A percentile compares a stretch with the other conserved stretches of the same genome.
Conservation (phyloP, 1,284 basidiomycete genomes). For the Cerioporus squamosus region DNA sequence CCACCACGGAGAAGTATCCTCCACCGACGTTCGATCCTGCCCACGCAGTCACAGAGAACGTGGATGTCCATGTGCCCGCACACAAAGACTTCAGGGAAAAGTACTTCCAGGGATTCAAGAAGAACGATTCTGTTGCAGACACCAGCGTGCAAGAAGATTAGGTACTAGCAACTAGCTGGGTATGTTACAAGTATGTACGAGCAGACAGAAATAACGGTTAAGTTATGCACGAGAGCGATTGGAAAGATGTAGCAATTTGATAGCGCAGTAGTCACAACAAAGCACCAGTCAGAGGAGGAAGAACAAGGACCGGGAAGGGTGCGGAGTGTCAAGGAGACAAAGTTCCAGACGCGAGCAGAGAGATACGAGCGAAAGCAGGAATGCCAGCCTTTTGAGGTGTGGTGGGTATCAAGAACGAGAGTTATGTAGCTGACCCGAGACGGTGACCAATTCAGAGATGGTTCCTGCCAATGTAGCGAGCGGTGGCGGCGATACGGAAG, state of each 20-base stretch:
- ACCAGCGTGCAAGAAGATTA: not conserved
- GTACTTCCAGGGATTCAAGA: slow-evolving; percentile 79
- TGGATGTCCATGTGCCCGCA: slow-evolving; percentile 57
- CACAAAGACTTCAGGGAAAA: slow-evolving; percentile 82
- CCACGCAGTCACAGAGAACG: slow-evolving; percentile 24
- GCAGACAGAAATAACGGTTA: too few relatives aligned
- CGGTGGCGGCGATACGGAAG: slow-evolving; percentile 59
- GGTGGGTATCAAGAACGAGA: not conserved
- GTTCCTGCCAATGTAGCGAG: slow-evolving; percentile 45
- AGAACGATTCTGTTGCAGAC: slow-evolving; percentile 20
- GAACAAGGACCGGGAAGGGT: too few relatives aligned
- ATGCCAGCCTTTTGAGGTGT: not conserved
- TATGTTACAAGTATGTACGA: slow-evolving; percentile 1
- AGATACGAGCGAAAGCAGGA: not conserved
- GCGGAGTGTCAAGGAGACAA: too few relatives aligned
- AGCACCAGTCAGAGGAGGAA: not conserved
- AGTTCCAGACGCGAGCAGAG: too few relatives aligned
- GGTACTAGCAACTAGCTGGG: too few relatives aligned
- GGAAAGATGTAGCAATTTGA: too few relatives aligned
- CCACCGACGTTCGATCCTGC: slow-evolving; percentile 55
- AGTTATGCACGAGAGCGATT: not conserved
- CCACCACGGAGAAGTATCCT: slow-evolving; percentile 48
- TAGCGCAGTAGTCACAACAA: not conserved
- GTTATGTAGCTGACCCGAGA: too few relatives aligned
- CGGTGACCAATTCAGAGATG: too few relatives aligned